These are phyloP conservation scores for Grifola frondosa DNA, from an alignment of 1,284 basidiomycete species.

Conservation along the genomic window DNA sequence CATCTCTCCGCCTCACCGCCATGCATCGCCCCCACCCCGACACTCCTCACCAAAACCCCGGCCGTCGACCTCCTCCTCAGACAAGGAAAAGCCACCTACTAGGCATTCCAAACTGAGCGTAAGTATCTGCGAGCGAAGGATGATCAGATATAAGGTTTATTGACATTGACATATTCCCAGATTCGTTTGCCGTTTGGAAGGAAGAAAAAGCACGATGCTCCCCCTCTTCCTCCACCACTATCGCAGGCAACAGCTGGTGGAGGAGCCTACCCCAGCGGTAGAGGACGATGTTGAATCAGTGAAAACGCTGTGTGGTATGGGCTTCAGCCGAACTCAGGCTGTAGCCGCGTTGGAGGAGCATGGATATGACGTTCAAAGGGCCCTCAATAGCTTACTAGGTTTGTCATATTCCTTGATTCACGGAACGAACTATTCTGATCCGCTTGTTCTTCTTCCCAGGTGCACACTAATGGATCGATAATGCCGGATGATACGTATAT, in stretches of 20 bases:
- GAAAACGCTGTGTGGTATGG: conserved; percentile 78
- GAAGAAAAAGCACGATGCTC: conserved; percentile 65
- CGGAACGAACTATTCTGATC: neutral
- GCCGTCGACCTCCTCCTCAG: conserved; percentile 54
- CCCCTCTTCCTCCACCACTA: conserved; percentile 39
- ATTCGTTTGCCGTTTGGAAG: conserved; percentile 76
- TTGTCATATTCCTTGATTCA: conserved; percentile 3
- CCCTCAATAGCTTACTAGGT: conserved; percentile 66
- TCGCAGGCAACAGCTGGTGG: conserved; percentile 47
- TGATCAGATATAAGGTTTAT: no score
- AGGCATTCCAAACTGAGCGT: conserved; percentile 75
- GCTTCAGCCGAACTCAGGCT: conserved; percentile 78
- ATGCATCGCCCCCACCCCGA: conserved; percentile 53
- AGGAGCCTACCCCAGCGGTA: conserved; percentile 52
- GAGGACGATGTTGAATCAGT: conserved; percentile 78
- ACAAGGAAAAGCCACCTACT: conserved; percentile 50
- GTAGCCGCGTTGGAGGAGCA: conserved; percentile 73
- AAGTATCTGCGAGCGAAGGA: conserved; percentile 31
- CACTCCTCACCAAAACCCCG: conserved; percentile 56
- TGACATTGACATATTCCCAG: conserved; percentile 36
- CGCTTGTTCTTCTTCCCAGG: conserved; percentile 8
- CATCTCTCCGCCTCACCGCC: conserved; percentile 44
- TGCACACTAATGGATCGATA: conserved; percentile 16
- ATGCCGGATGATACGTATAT: conserved; percentile 4
- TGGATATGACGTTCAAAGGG: conserved; percentile 72